Evolutionary conservation across 2,329 filamentous ascomycete genomes (phyloP).

Genomic region (Aureobasidium leucospermi): DNA sequence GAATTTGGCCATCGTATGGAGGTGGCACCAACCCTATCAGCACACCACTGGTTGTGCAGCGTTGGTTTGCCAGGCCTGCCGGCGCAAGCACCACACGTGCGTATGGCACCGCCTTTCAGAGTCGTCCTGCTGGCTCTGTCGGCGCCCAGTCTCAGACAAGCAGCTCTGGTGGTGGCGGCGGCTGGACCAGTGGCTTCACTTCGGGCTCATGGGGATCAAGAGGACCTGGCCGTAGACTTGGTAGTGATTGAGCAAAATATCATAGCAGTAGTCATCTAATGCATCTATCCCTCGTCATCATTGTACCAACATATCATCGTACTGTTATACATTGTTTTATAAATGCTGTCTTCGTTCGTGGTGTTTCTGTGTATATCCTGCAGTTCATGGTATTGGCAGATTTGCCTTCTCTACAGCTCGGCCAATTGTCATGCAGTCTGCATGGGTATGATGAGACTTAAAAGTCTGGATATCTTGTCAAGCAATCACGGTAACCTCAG

Average conservation of each 20-base stretch:
- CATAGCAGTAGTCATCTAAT: not conserved
- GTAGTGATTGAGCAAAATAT: conserved; percentile 27
- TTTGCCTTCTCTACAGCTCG: too few relatives aligned
- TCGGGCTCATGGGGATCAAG: conserved; percentile 48
- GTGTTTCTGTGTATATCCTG: too few relatives aligned
- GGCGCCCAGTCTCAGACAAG: conserved; percentile 33
- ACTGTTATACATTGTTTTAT: too few relatives aligned
- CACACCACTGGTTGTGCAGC: conserved; percentile 65
- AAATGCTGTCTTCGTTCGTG: too few relatives aligned
- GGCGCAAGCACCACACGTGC: conserved; percentile 39
- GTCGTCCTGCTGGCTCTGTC: conserved; percentile 28
- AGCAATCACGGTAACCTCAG: too few relatives aligned
- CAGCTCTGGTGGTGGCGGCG: conserved; percentile 23
- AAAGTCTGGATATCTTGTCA: too few relatives aligned
- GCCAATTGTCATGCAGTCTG: too few relatives aligned
- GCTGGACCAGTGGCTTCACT: conserved; percentile 27
- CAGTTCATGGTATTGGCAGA: too few relatives aligned
- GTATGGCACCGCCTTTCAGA: conserved; percentile 56
- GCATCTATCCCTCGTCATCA: not conserved
- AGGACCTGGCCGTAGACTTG: conserved; percentile 56
- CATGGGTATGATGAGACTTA: too few relatives aligned
- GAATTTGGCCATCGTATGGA: conserved; percentile 82
- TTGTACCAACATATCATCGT: not conserved
- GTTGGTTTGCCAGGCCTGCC: conserved; percentile 51
- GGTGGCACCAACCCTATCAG: conserved; percentile 69